Base-by-base conservation (phyloP, 1,284 basidiomycete species). In the Cryptococcus floricola region DNA sequence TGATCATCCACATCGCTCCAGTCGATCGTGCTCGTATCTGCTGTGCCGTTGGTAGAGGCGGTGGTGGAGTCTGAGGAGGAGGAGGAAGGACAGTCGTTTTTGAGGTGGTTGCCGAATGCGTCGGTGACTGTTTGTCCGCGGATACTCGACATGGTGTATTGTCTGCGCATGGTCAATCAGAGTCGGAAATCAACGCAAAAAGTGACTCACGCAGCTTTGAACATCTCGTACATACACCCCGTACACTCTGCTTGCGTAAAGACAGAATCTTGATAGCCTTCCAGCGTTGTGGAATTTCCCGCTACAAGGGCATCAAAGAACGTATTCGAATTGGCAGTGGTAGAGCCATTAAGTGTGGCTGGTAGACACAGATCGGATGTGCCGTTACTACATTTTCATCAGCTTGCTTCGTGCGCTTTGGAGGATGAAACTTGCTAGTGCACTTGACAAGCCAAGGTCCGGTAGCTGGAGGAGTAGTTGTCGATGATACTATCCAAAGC, bases 151-250 rank as follows among this genome's bases (percentile, higher is more conserved):
- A 65, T 64, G 12, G 62, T 69, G 52, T 70, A 72, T 39, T 66
- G 61, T 8, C 70, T 71, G 19, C n/a, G 9, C 12, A 42, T 19
- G 31, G 43, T 37, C 5, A 34, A 25, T 25, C 19, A 34, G 23
- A 23, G 23, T 5, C 13, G 19, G 13, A 18, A 10, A 16, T 39
- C 37, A 31, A 10, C 14, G n/a, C 16, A 48, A 44, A 18, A 44
- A 34, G 19, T 1, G n/a, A 70, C 68, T 59, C 37, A 71, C 69
- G 69, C 63, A 19, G 70, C 61, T 53, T 72, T 72, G 57, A 65
- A 70, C 55, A 72, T 53, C 56, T 72, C 68, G 48, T 70, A 66
- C 65, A 70, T 69, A 43, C 70, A 72, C 25, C 70, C 70, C 3
- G 62, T 64, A 51, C 70, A 72, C 54, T 60, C 37, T 10, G 68